Percentiles rank a stretch among this genome's conserved stretches.
Conservation (phyloP, 2,329 filamentous ascomycete genomes). For the Epichloe festucae region DNA sequence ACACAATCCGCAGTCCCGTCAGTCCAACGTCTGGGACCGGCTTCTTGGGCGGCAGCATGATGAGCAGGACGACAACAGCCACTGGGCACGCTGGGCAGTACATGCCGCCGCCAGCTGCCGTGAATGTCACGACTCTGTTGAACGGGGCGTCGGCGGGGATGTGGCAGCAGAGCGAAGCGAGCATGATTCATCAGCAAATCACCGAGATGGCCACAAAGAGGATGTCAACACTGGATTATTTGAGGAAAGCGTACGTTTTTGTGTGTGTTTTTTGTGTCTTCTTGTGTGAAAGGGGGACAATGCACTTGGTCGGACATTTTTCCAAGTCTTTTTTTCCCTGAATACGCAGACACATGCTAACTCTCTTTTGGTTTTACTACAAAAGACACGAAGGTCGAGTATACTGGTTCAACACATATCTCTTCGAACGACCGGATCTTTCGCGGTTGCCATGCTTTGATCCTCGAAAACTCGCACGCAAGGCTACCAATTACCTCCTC, state of each 20-base stretch:
- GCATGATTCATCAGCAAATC: slow-evolving; percentile 48
- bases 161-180: slow-evolving; percentile 32
- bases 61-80: slow-evolving; percentile 6
- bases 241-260: slow-evolving; percentile 69
- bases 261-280: background rate
- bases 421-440: slow-evolving; percentile 75
- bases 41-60: background rate
- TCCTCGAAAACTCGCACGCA: slow-evolving; percentile 67
- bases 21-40: slow-evolving; percentile 9
- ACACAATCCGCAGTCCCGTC: slow-evolving; percentile 8
- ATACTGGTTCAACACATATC: slow-evolving; percentile 97
- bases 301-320: background rate
- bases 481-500: slow-evolving; percentile 86
- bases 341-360: background rate
- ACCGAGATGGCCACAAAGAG: slow-evolving; percentile 82
- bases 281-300: background rate
- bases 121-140: slow-evolving; percentile 1
- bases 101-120: slow-evolving; percentile 11
- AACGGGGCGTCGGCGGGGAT: slow-evolving; percentile 6
- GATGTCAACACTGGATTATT: slow-evolving; percentile 85
- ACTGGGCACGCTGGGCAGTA: slow-evolving; percentile 6
- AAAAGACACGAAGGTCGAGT: slow-evolving; percentile 78
- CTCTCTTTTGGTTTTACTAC: background rate
- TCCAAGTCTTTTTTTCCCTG: background rate
- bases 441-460: slow-evolving; percentile 77